phyloP scores from a whole-genome alignment of 805 yeast genomes.

The Zygotorulaspora danielsina region DNA sequence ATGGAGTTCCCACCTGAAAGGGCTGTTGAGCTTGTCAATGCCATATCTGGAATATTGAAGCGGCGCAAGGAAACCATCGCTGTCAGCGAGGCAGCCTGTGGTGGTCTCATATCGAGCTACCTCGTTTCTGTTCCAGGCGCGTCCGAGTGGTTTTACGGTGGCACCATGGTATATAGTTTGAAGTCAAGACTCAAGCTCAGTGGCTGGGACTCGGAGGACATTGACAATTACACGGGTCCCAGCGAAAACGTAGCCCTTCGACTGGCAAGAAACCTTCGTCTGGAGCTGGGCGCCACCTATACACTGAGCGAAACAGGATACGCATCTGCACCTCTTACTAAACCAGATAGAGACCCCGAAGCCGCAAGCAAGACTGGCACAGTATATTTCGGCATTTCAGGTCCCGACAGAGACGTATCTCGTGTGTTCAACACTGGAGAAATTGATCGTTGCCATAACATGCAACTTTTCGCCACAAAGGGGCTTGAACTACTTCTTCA shows the following conservation, averaged over 20 bases:
- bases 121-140: conserved; percentile 84
- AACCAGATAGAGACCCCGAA: conserved; percentile 39
- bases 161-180: conserved; percentile 73
- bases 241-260: conserved; percentile 68
- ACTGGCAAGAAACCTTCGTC: conserved; percentile 71
- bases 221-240: conserved; percentile 74
- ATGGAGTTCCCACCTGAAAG: conserved; percentile 58
- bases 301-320: conserved; percentile 83
- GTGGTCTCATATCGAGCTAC: conserved; percentile 78
- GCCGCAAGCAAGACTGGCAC: conserved; percentile 43
- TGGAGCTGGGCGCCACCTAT: conserved; percentile 79
- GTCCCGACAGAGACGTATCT: conserved; percentile 56
- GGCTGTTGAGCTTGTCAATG: conserved; percentile 45
- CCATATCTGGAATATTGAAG: conserved; percentile 55
- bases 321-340: conserved; percentile 60
- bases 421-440: conserved; percentile 42
- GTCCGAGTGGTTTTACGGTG: conserved; percentile 76
- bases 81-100: conserved; percentile 85
- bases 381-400: conserved; percentile 66
- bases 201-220: conserved; percentile 75
- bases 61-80: conserved; percentile 61
- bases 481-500: conserved; percentile 61
- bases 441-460: conserved; percentile 57
- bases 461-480: conserved; percentile 67
- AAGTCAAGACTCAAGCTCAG: conserved; percentile 67